A percentile compares a stretch with the other conserved stretches of the same genome.
phyloP scores from a whole-genome alignment of 2,329 filamentous ascomycete genomes.

The Bisporella sp. region DNA sequence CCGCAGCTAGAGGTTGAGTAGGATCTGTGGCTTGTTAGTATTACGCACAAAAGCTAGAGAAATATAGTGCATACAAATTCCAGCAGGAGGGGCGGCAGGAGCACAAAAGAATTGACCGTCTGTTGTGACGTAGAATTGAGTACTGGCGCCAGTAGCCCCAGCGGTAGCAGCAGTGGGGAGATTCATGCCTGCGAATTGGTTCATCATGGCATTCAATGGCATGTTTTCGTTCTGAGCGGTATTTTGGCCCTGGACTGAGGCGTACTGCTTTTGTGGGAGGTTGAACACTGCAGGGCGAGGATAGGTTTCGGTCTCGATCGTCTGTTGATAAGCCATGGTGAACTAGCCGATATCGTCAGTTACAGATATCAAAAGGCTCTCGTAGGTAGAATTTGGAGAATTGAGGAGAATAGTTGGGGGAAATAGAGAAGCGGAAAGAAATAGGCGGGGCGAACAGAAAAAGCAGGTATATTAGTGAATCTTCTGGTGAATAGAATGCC shows the following conservation, averaged over 20 bases:
- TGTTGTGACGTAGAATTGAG: slow-evolving; percentile 24
- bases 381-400: no score
- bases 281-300: slow-evolving; percentile 25
- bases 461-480: no score
- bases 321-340: slow-evolving; percentile 30
- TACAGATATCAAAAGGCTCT: no score
- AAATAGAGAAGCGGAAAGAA: no score
- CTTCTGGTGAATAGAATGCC: no score
- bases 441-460: no score
- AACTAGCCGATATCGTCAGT: slow-evolving; percentile 11
- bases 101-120: slow-evolving; percentile 29
- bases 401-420: no score
- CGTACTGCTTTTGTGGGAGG: slow-evolving; percentile 21
- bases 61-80: slow-evolving; percentile 13
- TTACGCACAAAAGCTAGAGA: no score
- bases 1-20: slow-evolving; percentile 20
- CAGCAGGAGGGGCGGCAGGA: slow-evolving; percentile 17
- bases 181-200: slow-evolving; percentile 22
- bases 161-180: slow-evolving; percentile 29
- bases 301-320: slow-evolving; percentile 18
- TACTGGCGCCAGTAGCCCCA: slow-evolving; percentile 20
- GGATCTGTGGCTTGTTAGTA: slow-evolving; percentile 8
- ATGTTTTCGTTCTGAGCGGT: slow-evolving; percentile 15
- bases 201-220: slow-evolving; percentile 23
- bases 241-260: slow-evolving; percentile 15